Evolutionary conservation across 306 rosid genomes (phyloP).

Genomic region (Inga leiocalycina): DNA sequence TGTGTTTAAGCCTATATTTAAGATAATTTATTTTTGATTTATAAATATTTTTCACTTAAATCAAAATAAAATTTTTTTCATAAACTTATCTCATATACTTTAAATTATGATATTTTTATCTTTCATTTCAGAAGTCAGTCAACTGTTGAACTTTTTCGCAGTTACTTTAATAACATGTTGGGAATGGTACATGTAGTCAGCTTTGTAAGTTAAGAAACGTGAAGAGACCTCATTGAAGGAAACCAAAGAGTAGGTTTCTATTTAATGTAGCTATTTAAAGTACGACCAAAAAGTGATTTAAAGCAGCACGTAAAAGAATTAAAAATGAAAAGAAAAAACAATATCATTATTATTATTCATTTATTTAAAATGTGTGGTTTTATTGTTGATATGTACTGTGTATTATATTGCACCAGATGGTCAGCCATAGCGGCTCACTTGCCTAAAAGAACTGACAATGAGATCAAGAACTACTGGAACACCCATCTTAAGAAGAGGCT

Average conservation of each 20-base stretch:
- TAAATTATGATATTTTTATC: no score
- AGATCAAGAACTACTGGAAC: constrained; percentile 54
- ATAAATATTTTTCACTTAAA: no score
- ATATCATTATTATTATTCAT: neutral
- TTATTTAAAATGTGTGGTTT: neutral
- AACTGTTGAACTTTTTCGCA: neutral
- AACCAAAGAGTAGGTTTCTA: neutral
- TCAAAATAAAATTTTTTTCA: no score
- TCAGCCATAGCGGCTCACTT: constrained; percentile 46
- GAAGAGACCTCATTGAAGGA: neutral
- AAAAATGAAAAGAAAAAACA: neutral
- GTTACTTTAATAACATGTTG: neutral
- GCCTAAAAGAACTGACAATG: constrained; percentile 47
- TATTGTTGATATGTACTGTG: neutral
- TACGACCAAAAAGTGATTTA: neutral
- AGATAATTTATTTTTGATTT: no score
- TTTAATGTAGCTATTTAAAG: neutral
- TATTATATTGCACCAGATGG: constrained; percentile 34
- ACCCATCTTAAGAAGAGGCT: constrained; percentile 45
- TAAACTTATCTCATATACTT: no score
- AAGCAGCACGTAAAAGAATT: neutral
- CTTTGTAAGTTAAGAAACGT: neutral
- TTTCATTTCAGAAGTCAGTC: neutral
- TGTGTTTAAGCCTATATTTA: neutral
- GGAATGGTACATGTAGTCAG: neutral